Evolutionary conservation across 768 basidiomycete species (phyloP).

Genomic region (Termitomyces sp.): DNA sequence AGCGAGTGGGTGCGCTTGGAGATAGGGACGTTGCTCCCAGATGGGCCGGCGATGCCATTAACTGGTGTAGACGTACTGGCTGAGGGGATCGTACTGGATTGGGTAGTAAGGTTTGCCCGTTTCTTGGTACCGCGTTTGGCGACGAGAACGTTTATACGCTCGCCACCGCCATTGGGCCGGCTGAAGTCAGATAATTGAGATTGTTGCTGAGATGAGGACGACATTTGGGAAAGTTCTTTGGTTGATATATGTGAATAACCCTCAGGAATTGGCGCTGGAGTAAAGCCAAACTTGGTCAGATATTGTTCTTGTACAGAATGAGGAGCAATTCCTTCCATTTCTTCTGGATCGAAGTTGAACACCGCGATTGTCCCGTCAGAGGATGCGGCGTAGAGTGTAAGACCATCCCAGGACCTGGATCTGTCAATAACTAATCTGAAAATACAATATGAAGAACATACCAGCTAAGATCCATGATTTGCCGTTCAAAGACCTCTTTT

Average conservation of each 20-base stretch:
- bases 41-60: slow-evolving; percentile 19
- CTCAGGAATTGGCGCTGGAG: slow-evolving; percentile 60
- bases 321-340: slow-evolving; percentile 79
- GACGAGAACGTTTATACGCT: slow-evolving; percentile 68
- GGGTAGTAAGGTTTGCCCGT: slow-evolving; percentile 34
- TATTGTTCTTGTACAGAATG: slow-evolving; percentile 74
- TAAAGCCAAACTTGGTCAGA: slow-evolving; percentile 77
- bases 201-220: slow-evolving; percentile 33
- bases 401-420: slow-evolving; percentile 86
- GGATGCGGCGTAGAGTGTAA: slow-evolving; percentile 90
- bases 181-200: slow-evolving; percentile 26
- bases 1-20: slow-evolving; percentile 33
- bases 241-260: slow-evolving; percentile 59
- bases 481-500: slow-evolving; percentile 90
- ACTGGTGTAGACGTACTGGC: slow-evolving; percentile 12
- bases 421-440: not conserved
- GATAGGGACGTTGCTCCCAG: slow-evolving; percentile 20
- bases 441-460: slow-evolving; percentile 31
- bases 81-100: slow-evolving; percentile 19
- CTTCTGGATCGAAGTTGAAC: slow-evolving; percentile 77
- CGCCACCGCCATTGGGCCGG: slow-evolving; percentile 40
- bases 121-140: slow-evolving; percentile 73
- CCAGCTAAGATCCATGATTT: slow-evolving; percentile 96
- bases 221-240: slow-evolving; percentile 25
- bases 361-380: slow-evolving; percentile 94